Percentiles rank a stretch among this genome's conserved stretches.
phyloP scores from a whole-genome alignment of 345 rosid genomes.

The Populus nigra region DNA sequence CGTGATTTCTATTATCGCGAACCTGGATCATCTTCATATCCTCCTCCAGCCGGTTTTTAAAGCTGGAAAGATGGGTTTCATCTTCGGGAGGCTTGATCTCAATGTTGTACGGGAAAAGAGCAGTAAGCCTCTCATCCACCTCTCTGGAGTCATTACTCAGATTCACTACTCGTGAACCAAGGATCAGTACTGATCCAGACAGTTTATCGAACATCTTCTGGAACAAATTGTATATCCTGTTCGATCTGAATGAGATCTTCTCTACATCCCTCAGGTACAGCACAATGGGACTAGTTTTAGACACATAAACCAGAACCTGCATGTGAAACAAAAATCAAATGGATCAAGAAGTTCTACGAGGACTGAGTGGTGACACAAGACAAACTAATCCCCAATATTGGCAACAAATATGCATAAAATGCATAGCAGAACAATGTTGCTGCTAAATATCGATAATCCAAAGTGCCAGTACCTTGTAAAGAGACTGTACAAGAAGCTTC shows the following conservation, averaged over 20 bases:
- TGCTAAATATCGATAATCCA: neutral
- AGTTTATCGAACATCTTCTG: slow-evolving; percentile 73
- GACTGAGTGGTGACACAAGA: neutral
- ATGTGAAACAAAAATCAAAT: neutral
- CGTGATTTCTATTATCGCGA: slow-evolving; percentile 84
- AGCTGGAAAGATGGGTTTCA: slow-evolving; percentile 71
- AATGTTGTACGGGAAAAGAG: slow-evolving; percentile 80
- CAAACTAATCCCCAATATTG: neutral
- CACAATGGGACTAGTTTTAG: slow-evolving; percentile 75
- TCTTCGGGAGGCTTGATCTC: slow-evolving; percentile 89
- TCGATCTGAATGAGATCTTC: slow-evolving; percentile 60
- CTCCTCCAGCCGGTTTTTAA: slow-evolving; percentile 88
- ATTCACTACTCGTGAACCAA: slow-evolving; percentile 72
- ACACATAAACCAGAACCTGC: slow-evolving; percentile 74
- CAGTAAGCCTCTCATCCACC: slow-evolving; percentile 58
- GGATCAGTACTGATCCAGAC: slow-evolving; percentile 76
- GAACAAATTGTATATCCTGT: slow-evolving; percentile 63
- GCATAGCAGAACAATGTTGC: neutral
- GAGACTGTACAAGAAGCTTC: slow-evolving; percentile 72
- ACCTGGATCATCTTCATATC: slow-evolving; percentile 94
- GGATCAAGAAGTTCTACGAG: neutral
- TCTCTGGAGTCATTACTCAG: slow-evolving; percentile 41
- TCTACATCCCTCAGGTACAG: slow-evolving; percentile 80
- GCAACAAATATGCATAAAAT: neutral
- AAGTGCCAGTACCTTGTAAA: slow-evolving; percentile 63